Conservation (phyloP, 495 filamentous ascomycete genomes). For the Hypoxylon perforatum region DNA sequence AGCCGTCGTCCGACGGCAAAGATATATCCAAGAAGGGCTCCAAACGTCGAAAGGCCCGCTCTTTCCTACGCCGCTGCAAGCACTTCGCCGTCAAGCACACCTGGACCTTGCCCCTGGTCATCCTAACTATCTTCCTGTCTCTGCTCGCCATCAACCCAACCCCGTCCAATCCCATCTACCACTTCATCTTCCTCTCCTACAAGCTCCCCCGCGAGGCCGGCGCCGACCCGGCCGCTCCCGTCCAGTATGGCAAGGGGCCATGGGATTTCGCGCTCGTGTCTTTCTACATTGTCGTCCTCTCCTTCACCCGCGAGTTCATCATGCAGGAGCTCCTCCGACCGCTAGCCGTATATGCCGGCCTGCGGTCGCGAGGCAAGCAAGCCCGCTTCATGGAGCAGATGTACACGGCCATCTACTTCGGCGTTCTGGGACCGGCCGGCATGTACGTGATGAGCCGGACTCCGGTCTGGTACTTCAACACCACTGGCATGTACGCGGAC, state of each 20-base stretch:
- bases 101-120: constrained; percentile 81
- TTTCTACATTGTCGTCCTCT: constrained; percentile 90
- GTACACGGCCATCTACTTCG: constrained; percentile 97
- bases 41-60: constrained; percentile 69
- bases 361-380: constrained; percentile 81
- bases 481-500: constrained; percentile 84
- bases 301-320: constrained; percentile 94
- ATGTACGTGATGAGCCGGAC: constrained; percentile 92
- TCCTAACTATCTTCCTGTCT: constrained; percentile 70
- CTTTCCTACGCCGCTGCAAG: constrained; percentile 72
- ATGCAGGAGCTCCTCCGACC: constrained; percentile 94
- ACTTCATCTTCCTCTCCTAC: constrained; percentile 95
- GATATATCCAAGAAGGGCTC: constrained; percentile 54
- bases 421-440: constrained; percentile 83
- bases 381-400: constrained; percentile 96
- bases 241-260: constrained; percentile 89
- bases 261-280: constrained; percentile 87
- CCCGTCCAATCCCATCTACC: constrained; percentile 82
- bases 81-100: constrained; percentile 76
- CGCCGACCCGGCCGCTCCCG: constrained; percentile 61
- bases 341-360: constrained; percentile 74
- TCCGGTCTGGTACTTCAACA: constrained; percentile 99
- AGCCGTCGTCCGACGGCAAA: constrained; percentile 22
- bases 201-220: constrained; percentile 65
- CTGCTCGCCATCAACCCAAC: constrained; percentile 83